phyloP scores from a whole-genome alignment of 495 filamentous ascomycete genomes.

The Venustampulla echinocandica region DNA sequence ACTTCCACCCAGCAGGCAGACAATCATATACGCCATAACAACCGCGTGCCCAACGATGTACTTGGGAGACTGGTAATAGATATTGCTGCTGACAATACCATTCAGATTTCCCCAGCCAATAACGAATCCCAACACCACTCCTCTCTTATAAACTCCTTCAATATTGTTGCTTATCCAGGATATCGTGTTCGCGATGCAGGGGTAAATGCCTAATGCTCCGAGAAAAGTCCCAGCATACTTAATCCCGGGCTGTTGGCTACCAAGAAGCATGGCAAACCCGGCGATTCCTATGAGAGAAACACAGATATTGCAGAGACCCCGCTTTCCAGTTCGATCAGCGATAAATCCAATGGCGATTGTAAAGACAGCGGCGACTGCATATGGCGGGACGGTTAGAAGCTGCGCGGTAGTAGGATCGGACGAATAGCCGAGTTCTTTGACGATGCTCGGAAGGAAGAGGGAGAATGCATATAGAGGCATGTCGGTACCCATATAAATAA shows the following conservation, averaged over 20 bases:
- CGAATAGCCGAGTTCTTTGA: conserved; percentile 63
- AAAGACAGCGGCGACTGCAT: conserved; percentile 69
- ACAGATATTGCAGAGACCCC: conserved; percentile 75
- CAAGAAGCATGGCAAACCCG: conserved; percentile 75
- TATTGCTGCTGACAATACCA: conserved; percentile 74
- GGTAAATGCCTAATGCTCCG: conserved; percentile 85
- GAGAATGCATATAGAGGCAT: conserved; percentile 84
- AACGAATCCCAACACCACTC: conserved; percentile 76
- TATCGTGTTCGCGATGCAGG: conserved; percentile 85
- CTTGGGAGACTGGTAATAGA: conserved; percentile 38
- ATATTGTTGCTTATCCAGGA: conserved; percentile 84
- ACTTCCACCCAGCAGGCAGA: conserved; percentile 43
- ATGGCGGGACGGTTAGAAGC: conserved; percentile 80
- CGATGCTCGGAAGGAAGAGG: conserved; percentile 83
- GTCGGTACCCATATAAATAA: conserved; percentile 68
- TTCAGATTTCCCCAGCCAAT: conserved; percentile 94
- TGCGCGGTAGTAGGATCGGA: conserved; percentile 65
- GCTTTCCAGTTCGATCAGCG: conserved; percentile 67
- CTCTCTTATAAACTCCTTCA: conserved; percentile 89
- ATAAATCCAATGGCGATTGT: conserved; percentile 70
- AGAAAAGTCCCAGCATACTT: conserved; percentile 82
- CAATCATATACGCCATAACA: conserved; percentile 40
- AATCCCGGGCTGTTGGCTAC: conserved; percentile 46
- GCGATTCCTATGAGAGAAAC: conserved; percentile 61
- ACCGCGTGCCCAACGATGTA: conserved; percentile 38